Conservation (phyloP, 257 asterid species). For the Solanum pinnatisectum region DNA sequence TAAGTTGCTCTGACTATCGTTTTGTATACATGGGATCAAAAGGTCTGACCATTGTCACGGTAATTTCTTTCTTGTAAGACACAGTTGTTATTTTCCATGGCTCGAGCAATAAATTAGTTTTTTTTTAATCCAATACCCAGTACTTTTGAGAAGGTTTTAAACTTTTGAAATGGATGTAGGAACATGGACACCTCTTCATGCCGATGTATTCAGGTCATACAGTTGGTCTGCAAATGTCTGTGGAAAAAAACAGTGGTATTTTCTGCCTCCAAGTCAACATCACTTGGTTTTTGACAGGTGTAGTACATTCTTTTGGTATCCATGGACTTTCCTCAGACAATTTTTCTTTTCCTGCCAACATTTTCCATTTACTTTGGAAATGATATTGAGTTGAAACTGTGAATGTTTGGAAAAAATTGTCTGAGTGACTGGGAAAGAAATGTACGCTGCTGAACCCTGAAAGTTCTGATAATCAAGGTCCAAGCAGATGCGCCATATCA, state of each 20-base stretch:
- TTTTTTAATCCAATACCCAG: background rate
- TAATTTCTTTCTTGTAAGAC: slow-evolving; percentile 8
- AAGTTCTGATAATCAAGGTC: background rate
- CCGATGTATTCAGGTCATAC: slow-evolving; percentile 95
- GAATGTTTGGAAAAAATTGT: background rate
- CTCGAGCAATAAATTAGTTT: background rate
- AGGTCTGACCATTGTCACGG: slow-evolving; percentile 46
- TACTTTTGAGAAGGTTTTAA: background rate
- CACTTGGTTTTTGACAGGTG: slow-evolving; percentile 83
- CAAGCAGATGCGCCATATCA: background rate
- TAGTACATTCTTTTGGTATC: background rate
- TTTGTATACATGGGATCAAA: slow-evolving; percentile 94
- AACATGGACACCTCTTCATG: slow-evolving; percentile 99
- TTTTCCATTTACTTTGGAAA: background rate
- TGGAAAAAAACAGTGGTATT: slow-evolving; percentile 90
- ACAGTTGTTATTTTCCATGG: background rate
- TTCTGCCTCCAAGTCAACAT: slow-evolving; percentile 66
- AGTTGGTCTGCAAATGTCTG: slow-evolving; percentile 98
- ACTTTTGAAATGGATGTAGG: slow-evolving; percentile 27
- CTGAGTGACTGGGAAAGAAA: background rate
- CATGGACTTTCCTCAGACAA: background rate
- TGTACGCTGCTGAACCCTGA: background rate
- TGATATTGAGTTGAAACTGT: background rate
- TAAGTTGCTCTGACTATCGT: slow-evolving; percentile 90
- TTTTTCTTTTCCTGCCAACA: background rate